Percentiles rank a stretch among this genome's conserved stretches.
These are phyloP conservation scores for Pseudotulostoma volvatum DNA, from an alignment of 495 filamentous ascomycete species.

Conservation along the genomic window DNA sequence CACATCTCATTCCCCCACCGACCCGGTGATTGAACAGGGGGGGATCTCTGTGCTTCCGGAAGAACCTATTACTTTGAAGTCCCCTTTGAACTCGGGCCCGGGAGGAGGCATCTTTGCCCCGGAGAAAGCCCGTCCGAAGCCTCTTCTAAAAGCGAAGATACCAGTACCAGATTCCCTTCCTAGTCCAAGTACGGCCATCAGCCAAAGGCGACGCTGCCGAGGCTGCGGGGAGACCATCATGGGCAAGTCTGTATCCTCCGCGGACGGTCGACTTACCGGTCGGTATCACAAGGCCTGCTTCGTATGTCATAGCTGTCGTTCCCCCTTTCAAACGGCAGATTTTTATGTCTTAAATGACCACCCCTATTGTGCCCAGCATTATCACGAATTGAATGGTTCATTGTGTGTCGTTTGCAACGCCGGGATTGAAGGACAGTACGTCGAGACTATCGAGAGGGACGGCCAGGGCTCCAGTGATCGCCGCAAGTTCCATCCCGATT, in stretches of 20 bases:
- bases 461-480: slow-evolving; percentile 31
- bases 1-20: slow-evolving; percentile 40
- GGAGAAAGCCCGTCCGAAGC: too few species aligned
- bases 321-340: slow-evolving; percentile 70
- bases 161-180: not conserved
- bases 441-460: slow-evolving; percentile 49
- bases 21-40: slow-evolving; percentile 35
- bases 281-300: slow-evolving; percentile 91
- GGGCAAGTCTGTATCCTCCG: slow-evolving; percentile 85
- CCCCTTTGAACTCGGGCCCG: slow-evolving; percentile 9
- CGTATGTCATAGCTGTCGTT: slow-evolving; percentile 68
- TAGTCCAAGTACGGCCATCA: slow-evolving; percentile 10
- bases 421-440: slow-evolving; percentile 87
- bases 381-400: slow-evolving; percentile 79
- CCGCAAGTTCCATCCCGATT: slow-evolving; percentile 72
- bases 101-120: too few species aligned
- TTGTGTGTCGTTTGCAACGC: slow-evolving; percentile 61
- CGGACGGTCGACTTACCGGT: slow-evolving; percentile 83
- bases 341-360: slow-evolving; percentile 83
- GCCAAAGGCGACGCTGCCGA: slow-evolving; percentile 60
- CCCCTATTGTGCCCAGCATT: slow-evolving; percentile 85
- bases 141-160: not conserved
- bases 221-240: slow-evolving; percentile 64
- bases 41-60: slow-evolving; percentile 25
- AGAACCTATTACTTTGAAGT: slow-evolving; percentile 9